Conservation (phyloP, 2,329 filamentous ascomycete species). For the Ilyonectria robusta region DNA sequence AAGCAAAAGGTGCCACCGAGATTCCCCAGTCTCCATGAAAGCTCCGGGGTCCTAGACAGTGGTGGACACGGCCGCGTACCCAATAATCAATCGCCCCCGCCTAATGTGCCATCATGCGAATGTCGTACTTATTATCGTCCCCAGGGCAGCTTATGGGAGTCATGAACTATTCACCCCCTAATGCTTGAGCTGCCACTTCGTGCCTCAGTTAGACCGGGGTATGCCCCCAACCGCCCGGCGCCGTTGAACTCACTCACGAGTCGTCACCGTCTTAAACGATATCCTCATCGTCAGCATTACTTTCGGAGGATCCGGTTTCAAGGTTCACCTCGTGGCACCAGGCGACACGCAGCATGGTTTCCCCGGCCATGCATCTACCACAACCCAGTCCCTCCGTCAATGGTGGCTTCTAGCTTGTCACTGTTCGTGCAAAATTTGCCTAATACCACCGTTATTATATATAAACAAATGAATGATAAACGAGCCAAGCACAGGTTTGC, state of each 20-base stretch:
- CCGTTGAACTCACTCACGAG: background rate
- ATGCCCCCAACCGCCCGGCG: background rate
- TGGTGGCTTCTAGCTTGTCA: background rate
- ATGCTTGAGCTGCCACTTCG: background rate
- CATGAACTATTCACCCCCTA: background rate
- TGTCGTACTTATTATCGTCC: background rate
- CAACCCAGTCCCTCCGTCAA: slow-evolving; percentile 1
- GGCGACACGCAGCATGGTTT: slow-evolving; percentile 19
- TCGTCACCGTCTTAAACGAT: background rate
- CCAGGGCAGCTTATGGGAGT: background rate
- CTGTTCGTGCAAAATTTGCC: background rate
- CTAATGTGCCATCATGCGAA: background rate
- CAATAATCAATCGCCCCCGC: background rate
- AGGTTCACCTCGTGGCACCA: slow-evolving; percentile 7
- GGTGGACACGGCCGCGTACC: slow-evolving; percentile 4
- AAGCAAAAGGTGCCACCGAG: slow-evolving; percentile 13
- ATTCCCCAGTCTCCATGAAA: slow-evolving; percentile 13
- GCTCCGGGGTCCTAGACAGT: slow-evolving; percentile 6
- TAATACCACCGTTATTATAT: background rate
- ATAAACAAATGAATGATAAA: background rate
- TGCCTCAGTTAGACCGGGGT: background rate
- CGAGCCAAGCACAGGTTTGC: slow-evolving; percentile 6
- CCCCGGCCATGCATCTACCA: slow-evolving; percentile 15
- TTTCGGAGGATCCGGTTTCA: slow-evolving; percentile 15
- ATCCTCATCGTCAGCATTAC: background rate